Conservation (phyloP, 179 eudicot genomes). For the Kewa caespitosa region DNA sequence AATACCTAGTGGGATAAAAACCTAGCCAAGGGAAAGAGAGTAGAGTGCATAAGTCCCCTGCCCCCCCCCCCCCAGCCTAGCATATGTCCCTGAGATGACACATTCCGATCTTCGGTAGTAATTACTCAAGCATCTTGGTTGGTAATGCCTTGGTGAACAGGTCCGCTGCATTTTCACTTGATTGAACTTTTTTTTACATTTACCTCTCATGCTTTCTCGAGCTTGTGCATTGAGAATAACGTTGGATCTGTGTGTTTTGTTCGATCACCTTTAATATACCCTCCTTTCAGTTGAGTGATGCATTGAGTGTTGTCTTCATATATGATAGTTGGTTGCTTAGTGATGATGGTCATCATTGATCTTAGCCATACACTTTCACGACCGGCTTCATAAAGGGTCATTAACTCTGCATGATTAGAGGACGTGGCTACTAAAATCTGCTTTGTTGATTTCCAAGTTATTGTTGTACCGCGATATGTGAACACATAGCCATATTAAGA, state of each 20-base stretch:
- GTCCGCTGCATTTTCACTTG: not conserved
- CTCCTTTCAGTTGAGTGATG: constrained; percentile 7
- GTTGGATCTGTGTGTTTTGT: constrained; percentile 19
- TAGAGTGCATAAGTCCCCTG: not conserved
- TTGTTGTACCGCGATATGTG: no score
- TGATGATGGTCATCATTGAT: no score
- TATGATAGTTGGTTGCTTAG: not conserved
- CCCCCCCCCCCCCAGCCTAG: not conserved
- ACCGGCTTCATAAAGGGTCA: no score
- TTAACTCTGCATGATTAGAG: no score
- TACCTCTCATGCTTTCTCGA: no score
- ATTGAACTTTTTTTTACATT: no score
- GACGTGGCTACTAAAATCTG: no score
- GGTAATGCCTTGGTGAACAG: not conserved
- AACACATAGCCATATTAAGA: no score
- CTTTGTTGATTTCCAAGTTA: no score
- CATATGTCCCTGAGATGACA: not conserved
- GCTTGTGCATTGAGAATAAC: constrained; percentile 16
- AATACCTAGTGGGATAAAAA: not conserved
- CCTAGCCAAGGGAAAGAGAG: not conserved
- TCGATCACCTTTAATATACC: constrained; percentile 22
- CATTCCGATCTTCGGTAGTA: not conserved
- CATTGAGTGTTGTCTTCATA: not conserved
- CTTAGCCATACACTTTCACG: no score
- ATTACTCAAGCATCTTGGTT: not conserved